Percentiles rank a stretch among this genome's conserved stretches.
phyloP scores from a whole-genome alignment of 2,329 filamentous ascomycete species.

The Helminthosporium solani region DNA sequence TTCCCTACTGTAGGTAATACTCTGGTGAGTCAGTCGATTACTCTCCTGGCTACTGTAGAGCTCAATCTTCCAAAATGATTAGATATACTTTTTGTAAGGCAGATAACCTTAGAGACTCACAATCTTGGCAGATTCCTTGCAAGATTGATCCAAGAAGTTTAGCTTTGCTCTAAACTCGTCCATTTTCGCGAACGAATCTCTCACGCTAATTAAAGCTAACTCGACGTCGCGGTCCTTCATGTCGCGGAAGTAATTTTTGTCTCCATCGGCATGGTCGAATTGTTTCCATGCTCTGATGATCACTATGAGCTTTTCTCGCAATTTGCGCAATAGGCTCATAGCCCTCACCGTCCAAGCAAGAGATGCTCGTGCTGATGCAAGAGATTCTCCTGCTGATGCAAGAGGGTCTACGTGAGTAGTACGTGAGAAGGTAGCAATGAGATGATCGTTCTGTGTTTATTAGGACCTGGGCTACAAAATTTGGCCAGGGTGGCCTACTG shows the following conservation, averaged over 20 bases:
- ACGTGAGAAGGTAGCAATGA: too few species aligned
- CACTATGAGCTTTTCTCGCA: constrained; percentile 1
- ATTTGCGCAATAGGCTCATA: constrained; percentile 3
- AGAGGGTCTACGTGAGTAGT: too few species aligned
- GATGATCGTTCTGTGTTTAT: not conserved
- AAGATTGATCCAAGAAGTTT: constrained; percentile 6
- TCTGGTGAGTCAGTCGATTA: not conserved
- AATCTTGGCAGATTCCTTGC: constrained; percentile 8
- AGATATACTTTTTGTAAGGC: not conserved
- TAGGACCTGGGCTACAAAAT: not conserved
- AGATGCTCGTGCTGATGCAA: not conserved
- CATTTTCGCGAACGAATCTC: constrained; percentile 12
- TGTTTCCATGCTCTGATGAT: constrained; percentile 5
- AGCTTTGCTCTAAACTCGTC: constrained; percentile 5
- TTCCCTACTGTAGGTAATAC: not conserved
- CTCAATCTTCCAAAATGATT: not conserved
- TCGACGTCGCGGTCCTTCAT: not conserved
- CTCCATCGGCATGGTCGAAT: constrained; percentile 7
- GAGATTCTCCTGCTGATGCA: not conserved
- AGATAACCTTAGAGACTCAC: constrained; percentile 2
- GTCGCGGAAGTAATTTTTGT: constrained; percentile 14
- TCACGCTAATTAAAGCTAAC: constrained; percentile 7
- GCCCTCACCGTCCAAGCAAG: constrained; percentile 5
- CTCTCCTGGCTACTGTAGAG: constrained; percentile 5
- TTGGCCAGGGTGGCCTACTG: not conserved